phyloP scores from a whole-genome alignment of 192 early-diverging fungal species.

The Umbelopsis ramanniana region DNA sequence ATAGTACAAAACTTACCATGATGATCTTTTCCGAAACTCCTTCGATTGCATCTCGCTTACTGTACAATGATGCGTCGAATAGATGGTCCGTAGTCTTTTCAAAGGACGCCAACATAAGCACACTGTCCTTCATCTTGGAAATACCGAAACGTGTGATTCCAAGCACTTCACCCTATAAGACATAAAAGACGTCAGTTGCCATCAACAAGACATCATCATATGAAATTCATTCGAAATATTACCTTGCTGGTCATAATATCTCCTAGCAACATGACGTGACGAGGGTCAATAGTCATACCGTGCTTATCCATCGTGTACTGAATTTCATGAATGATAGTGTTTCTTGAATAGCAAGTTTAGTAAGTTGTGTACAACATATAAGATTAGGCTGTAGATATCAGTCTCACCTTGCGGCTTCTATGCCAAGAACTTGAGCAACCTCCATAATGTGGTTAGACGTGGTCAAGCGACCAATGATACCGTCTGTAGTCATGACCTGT shows the following conservation, averaged over 20 bases:
- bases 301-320: conserved; percentile 82
- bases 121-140: conserved; percentile 99
- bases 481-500: conserved; percentile 95
- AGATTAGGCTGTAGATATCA: background rate
- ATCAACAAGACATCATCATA: background rate
- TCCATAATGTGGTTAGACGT: conserved; percentile 95
- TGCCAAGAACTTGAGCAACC: conserved; percentile 86
- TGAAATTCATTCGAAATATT: conserved; percentile 14
- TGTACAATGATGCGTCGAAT: conserved; percentile 96
- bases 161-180: conserved; percentile 85
- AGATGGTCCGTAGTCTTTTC: conserved; percentile 99
- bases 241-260: conserved; percentile 98
- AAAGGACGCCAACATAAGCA: conserved; percentile 99
- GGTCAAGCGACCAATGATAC: conserved; percentile 79
- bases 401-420: conserved; percentile 86
- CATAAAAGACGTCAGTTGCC: background rate
- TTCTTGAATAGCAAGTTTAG: conserved; percentile 40
- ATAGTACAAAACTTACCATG: conserved; percentile 59
- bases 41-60: conserved; percentile 90
- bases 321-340: conserved; percentile 92
- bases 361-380: background rate
- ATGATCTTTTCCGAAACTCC: conserved; percentile 99
- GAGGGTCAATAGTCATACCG: conserved; percentile 92
- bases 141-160: conserved; percentile 99
- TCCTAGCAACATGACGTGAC: conserved; percentile 95